phyloP scores from a whole-genome alignment of 768 basidiomycete genomes.

The Amyloporia xantha region DNA sequence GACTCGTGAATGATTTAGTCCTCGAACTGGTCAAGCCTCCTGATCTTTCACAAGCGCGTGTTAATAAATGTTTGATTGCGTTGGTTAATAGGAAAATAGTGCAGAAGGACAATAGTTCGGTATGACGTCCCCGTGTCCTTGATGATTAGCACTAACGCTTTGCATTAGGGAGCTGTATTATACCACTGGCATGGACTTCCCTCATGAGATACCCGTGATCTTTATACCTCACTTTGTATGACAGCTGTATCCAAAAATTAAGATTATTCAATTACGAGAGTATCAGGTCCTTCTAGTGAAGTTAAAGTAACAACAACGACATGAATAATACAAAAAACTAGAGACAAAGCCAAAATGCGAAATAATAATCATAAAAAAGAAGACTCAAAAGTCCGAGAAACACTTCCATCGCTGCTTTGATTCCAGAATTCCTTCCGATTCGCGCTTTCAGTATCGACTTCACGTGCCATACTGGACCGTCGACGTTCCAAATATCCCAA shows the following conservation, averaged over 20 bases:
- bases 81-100: slow-evolving; percentile 84
- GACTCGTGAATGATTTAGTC: slow-evolving; percentile 39
- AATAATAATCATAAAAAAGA: too few relatives aligned
- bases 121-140: neutral
- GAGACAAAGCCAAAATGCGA: too few relatives aligned
- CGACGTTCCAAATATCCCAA: too few relatives aligned
- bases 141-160: neutral
- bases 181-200: slow-evolving; percentile 63
- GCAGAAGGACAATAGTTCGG: slow-evolving; percentile 54
- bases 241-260: neutral
- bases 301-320: too few relatives aligned
- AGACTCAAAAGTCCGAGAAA: too few relatives aligned
- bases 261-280: too few relatives aligned
- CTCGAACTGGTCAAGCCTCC: slow-evolving; percentile 70
- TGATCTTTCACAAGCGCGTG: slow-evolving; percentile 82
- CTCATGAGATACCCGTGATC: neutral
- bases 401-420: too few relatives aligned
- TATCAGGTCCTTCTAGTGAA: too few relatives aligned
- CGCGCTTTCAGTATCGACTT: too few relatives aligned
- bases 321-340: too few relatives aligned
- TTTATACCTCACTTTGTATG: neutral
- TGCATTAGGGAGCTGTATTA: slow-evolving; percentile 50
- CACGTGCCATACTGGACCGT: too few relatives aligned
- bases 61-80: slow-evolving; percentile 91
- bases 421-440: too few relatives aligned